A percentile compares a stretch with the other conserved stretches of the same genome.
Conservation (phyloP, 768 basidiomycete species). For the Mycena albidolilacea region DNA sequence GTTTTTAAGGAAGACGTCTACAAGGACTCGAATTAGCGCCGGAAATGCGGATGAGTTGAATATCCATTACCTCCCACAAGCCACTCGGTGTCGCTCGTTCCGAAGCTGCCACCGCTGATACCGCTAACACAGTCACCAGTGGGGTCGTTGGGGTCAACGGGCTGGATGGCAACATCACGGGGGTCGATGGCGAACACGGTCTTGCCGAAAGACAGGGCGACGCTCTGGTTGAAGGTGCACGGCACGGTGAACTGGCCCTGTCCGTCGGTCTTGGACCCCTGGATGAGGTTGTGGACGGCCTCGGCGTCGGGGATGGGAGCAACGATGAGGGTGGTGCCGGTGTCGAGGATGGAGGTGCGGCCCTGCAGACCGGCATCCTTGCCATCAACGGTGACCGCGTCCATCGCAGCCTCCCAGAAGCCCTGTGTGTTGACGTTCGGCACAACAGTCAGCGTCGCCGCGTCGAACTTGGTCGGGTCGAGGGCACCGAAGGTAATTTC, state of each 20-base stretch:
- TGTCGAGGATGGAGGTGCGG: conserved; percentile 83
- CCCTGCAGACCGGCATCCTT: conserved; percentile 62
- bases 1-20: conserved; percentile 27
- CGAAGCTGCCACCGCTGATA: conserved; percentile 74
- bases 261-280: conserved; percentile 58
- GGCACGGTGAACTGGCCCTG: conserved; percentile 69
- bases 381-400: conserved; percentile 72
- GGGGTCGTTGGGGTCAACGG: conserved; percentile 64
- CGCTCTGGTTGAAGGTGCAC: conserved; percentile 58
- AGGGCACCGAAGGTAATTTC: conserved; percentile 82
- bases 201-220: conserved; percentile 65
- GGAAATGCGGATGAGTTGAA: no score
- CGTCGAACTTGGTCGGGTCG: conserved; percentile 78
- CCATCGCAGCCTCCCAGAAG: conserved; percentile 86
- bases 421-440: conserved; percentile 75
- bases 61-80: conserved; percentile 52
- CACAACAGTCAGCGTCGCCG: conserved; percentile 69
- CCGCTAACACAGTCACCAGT: conserved; percentile 80
- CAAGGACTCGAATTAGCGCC: no score
- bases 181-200: conserved; percentile 71
- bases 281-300: conserved; percentile 60
- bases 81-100: conserved; percentile 72
- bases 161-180: conserved; percentile 72
- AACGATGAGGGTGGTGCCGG: conserved; percentile 70
- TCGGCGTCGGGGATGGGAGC: conserved; percentile 57